phyloP scores from a whole-genome alignment of 768 basidiomycete genomes.

The Wakefieldia striispora region DNA sequence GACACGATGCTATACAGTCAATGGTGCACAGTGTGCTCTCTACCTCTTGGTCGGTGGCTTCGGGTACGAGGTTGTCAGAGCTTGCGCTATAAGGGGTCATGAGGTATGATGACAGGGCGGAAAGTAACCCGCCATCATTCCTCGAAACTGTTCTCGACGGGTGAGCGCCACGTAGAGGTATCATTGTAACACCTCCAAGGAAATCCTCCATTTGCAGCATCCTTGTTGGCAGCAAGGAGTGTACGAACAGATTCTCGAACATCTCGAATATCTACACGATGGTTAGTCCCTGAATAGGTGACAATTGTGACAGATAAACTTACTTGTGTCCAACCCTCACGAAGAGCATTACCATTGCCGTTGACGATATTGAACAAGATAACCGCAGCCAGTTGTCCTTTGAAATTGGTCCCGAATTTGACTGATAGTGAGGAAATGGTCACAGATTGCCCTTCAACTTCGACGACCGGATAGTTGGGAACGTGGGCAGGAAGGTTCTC shows the following conservation, averaged over 20 bases:
- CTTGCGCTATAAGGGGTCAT: conserved; percentile 88
- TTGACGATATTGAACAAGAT: conserved; percentile 98
- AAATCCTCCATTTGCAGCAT: conserved; percentile 99
- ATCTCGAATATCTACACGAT: conserved; percentile 87
- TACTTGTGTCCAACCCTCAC: conserved; percentile 94
- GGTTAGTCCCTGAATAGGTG: conserved; percentile 1
- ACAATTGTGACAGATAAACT: conserved; percentile 10
- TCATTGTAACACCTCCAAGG: conserved; percentile 89
- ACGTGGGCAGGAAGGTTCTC: conserved; percentile 68
- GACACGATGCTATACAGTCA: conserved; percentile 92
- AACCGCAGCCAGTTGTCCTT: conserved; percentile 93
- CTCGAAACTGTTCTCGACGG: conserved; percentile 60
- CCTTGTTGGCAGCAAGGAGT: conserved; percentile 83
- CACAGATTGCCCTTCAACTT: conserved; percentile 84
- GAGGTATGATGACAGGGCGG: conserved; percentile 91
- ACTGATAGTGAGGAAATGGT: conserved; percentile 92
- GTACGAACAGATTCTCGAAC: conserved; percentile 94
- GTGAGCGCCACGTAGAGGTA: conserved; percentile 79
- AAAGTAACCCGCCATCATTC: conserved; percentile 88
- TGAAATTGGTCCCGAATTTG: conserved; percentile 92
- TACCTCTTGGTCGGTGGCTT: conserved; percentile 87
- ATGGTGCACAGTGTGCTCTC: conserved; percentile 94
- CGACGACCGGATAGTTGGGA: conserved; percentile 83
- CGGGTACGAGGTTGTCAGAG: conserved; percentile 73
- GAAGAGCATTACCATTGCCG: conserved; percentile 88